Base-by-base conservation (phyloP, 2,329 filamentous ascomycete genomes). In the Fusarium sp. region DNA sequence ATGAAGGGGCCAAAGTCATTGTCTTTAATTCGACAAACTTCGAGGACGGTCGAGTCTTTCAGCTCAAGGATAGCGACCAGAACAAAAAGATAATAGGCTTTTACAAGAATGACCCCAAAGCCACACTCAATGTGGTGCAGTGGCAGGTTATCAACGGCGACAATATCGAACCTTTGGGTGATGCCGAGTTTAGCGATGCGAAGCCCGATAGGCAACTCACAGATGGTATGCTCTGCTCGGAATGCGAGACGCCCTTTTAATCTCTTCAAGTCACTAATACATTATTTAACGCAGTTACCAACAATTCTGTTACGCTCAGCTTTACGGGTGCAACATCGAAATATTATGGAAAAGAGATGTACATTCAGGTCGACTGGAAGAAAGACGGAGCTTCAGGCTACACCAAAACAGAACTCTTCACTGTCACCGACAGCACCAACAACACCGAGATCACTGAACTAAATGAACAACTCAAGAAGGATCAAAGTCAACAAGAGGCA, bases 321-420 rank as follows among this genome's bases (percentile, higher is more conserved):
- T 56, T 68, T 38, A 6, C 0, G 13, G 55, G 53, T 14, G 7
- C 14, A 9, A 36, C 39, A 38, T 7, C 1, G 6, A 5, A 45
- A 1, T 68, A 56, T 20, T 74, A 65, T 36, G 41, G 35, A 5
- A 12, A 53, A 20, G 35, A 46, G 11, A 73, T 73, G 71, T 50
- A 50, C 5, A 38, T 73, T 8, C 4, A 35, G 35, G 25, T 73
- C 27, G 47, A 61, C 44, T 73, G 71, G 71, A 20, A 44, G 29
- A 72, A 45, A 7, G 46, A 47, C 6, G 29, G 29, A 29, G 12
- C 14, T 33, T 22, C 35, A 4, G 50, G 70, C 22, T n/a, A 17
- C 11, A 68, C 67, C 17, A 52, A 52, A 49, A 47, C 71, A 13
- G 4, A 31, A 13, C 62, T 59, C 7, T 73, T 73, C 35, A 74